These are phyloP conservation scores for Yueomyces sp. DNA, from an alignment of 805 yeast genomes.

Conservation along the genomic window DNA sequence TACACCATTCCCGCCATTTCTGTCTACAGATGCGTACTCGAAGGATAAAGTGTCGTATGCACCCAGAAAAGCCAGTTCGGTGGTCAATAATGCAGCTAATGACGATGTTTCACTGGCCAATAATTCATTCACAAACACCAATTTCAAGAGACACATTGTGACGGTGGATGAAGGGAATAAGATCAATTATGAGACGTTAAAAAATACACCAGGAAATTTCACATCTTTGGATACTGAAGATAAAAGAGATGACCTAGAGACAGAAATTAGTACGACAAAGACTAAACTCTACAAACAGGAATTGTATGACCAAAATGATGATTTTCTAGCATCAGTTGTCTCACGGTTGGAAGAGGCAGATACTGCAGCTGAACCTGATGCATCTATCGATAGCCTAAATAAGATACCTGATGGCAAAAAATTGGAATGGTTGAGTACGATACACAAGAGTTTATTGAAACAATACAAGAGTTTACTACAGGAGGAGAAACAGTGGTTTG, in stretches of 20 bases:
- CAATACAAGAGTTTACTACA: conserved; percentile 11
- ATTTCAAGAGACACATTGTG: conserved; percentile 19
- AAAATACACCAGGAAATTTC: conserved; percentile 20
- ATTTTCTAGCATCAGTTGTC: conserved; percentile 7
- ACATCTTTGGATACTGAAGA: not conserved
- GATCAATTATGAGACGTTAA: conserved; percentile 24
- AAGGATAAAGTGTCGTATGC: not conserved
- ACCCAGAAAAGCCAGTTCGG: not conserved
- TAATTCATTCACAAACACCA: not conserved
- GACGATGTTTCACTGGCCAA: not conserved
- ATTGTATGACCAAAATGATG: conserved; percentile 18
- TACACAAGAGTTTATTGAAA: conserved; percentile 9
- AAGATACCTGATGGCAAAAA: conserved; percentile 4
- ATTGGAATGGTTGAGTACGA: conserved; percentile 9
- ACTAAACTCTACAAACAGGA: conserved; percentile 16
- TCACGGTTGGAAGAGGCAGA: not conserved
- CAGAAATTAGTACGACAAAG: conserved; percentile 14
- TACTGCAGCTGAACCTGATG: not conserved
- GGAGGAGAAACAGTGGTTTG: conserved; percentile 21
- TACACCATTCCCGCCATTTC: not conserved
- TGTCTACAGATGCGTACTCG: not conserved
- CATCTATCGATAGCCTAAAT: not conserved
- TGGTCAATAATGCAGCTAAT: not conserved
- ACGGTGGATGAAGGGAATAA: conserved; percentile 21
- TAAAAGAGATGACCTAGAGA: conserved; percentile 4